Conservation (phyloP, 2,329 filamentous ascomycete genomes). For the Cladosporium austrohemisphaericum region DNA sequence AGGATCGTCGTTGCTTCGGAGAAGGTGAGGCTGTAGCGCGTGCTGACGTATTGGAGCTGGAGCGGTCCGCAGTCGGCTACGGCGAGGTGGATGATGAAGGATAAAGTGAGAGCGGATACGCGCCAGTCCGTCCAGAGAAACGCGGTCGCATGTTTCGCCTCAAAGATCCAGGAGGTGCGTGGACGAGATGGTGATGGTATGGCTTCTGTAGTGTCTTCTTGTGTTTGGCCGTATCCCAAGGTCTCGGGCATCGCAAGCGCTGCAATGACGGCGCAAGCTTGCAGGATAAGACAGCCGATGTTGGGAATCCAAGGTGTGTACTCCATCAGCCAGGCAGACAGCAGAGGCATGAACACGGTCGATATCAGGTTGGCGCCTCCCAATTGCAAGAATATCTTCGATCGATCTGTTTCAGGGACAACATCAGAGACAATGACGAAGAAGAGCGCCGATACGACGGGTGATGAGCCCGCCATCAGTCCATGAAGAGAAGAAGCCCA, state of each 20-base stretch:
- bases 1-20: slow-evolving; percentile 32
- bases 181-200: not conserved
- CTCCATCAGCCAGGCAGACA: slow-evolving; percentile 34
- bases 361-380: slow-evolving; percentile 28
- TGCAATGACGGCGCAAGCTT: slow-evolving; percentile 10
- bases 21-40: slow-evolving; percentile 49
- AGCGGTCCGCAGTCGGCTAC: slow-evolving; percentile 29
- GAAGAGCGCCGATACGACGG: slow-evolving; percentile 27
- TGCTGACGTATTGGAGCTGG: slow-evolving; percentile 53
- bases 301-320: slow-evolving; percentile 33
- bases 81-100: slow-evolving; percentile 30
- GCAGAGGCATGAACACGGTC: slow-evolving; percentile 30
- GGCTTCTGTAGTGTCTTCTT: not conserved
- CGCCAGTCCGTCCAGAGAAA: slow-evolving; percentile 33
- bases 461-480: slow-evolving; percentile 28
- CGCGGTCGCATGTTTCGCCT: slow-evolving; percentile 21
- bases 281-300: slow-evolving; percentile 24
- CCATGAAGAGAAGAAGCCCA: slow-evolving; percentile 32
- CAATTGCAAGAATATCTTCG: slow-evolving; percentile 30
- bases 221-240: slow-evolving; percentile 23
- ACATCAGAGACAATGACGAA: slow-evolving; percentile 33
- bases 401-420: slow-evolving; percentile 25
- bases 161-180: not conserved
- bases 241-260: slow-evolving; percentile 32
- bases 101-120: slow-evolving; percentile 29